A percentile compares a stretch with the other conserved stretches of the same genome.
Conservation (phyloP, 129 eudicot species). For the Centella asiatica region DNA sequence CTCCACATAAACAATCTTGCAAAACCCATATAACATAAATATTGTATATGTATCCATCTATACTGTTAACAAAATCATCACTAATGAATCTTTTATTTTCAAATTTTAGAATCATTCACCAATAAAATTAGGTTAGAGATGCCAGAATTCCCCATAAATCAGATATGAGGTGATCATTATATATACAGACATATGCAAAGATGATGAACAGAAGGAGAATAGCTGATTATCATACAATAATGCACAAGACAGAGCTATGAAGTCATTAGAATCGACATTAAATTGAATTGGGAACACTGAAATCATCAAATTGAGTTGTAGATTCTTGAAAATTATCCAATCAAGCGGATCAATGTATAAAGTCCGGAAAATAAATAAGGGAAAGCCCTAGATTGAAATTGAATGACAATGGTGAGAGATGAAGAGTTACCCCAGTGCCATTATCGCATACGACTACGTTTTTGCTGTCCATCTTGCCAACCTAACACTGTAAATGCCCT, state of each 20-base stretch:
- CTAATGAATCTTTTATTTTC: too few species aligned
- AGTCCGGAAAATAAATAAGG: too few species aligned
- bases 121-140: too few species aligned
- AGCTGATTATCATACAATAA: too few species aligned
- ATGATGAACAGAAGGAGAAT: too few species aligned
- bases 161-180: background rate
- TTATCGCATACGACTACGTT: conserved; percentile 96
- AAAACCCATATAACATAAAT: background rate
- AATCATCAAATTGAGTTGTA: background rate
- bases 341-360: background rate
- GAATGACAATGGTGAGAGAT: background rate
- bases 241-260: background rate
- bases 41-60: background rate
- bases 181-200: too few species aligned
- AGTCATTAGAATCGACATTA: background rate
- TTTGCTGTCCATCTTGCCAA: conserved; percentile 80
- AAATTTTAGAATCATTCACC: too few species aligned
- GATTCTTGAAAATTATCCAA: background rate
- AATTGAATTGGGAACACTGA: too few species aligned
- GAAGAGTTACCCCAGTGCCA: conserved; percentile 76
- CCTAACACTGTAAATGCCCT: too few species aligned
- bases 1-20: background rate
- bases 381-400: too few species aligned
- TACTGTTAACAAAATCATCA: background rate
- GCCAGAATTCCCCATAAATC: background rate